A percentile compares a stretch with the other conserved stretches of the same genome.
Conservation (phyloP, 2,329 filamentous ascomycete species). For the Exophiala sp. region DNA sequence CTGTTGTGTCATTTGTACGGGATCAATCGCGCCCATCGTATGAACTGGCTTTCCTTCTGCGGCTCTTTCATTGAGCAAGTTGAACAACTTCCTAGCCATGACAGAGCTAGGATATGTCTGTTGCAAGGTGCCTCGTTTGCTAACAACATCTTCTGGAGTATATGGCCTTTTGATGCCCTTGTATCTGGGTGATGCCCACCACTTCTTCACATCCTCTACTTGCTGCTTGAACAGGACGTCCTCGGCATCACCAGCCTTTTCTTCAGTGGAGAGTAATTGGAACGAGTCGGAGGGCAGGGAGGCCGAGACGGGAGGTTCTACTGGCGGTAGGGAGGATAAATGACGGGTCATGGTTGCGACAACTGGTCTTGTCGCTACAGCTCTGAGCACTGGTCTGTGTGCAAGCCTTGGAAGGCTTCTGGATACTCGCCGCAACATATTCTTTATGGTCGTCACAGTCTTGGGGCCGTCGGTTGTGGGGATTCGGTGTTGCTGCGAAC, state of each 20-base stretch:
- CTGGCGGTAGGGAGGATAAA: conserved; percentile 52
- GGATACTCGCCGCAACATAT: conserved; percentile 22
- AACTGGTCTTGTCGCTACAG: conserved; percentile 8
- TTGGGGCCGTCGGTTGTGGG: not conserved
- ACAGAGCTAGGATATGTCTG: conserved; percentile 88
- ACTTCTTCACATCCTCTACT: conserved; percentile 77
- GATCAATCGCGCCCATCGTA: conserved; percentile 97
- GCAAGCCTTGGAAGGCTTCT: conserved; percentile 21
- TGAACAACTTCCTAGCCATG: conserved; percentile 93
- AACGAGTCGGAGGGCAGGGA: conserved; percentile 70
- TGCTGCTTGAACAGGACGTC: conserved; percentile 82
- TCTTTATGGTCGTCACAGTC: not conserved
- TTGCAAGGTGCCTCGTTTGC: conserved; percentile 82
- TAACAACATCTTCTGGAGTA: conserved; percentile 83
- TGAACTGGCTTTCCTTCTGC: conserved; percentile 83
- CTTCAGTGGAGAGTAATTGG: conserved; percentile 73
- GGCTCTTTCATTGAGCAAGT: conserved; percentile 74
- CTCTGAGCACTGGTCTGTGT: conserved; percentile 5
- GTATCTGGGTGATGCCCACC: conserved; percentile 85
- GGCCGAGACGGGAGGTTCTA: conserved; percentile 60
- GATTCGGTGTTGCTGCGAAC: not conserved
- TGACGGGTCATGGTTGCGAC: conserved; percentile 40
- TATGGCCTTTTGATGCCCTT: conserved; percentile 90
- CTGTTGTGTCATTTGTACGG: conserved; percentile 99
- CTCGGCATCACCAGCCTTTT: conserved; percentile 76